Evolutionary conservation across 768 basidiomycete species (phyloP), one percentile per base, ranked within the genome.

Genomic region (Tephrocybe sp.): DNA sequence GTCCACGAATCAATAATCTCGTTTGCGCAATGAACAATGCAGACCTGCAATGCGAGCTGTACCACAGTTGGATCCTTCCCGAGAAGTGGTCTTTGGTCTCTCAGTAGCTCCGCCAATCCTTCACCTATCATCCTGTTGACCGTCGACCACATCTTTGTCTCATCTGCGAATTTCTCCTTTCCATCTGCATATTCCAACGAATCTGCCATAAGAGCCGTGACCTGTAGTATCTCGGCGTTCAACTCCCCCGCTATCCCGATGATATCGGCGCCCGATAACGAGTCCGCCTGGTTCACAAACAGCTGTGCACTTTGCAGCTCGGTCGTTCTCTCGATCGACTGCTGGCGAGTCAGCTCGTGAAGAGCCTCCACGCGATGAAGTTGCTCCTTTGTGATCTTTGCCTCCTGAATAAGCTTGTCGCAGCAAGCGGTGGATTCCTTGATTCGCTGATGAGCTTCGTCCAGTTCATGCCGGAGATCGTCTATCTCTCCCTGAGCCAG

Each of bases 221-320:
- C 64, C 52, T 81, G 79, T 34, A 75, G 64, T 19, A 79, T 75
- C 56, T 81, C 79, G 19, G 65, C 62, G 54, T 81, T 80, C 51
- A 80, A 59, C 0, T 65, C 61, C 22, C 78, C 71, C 26, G 74
- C 62, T 53, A 65, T 58, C 8, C 16, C 31, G 30, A 61, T 56
- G 26, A 61, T 52, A n/a, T 62, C 61, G 38, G 59, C 60, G 17
- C 53, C 54, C 8, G 61, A 60, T 22, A 55, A 23, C 33, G 51
- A 43, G 43, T 62, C 61, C 9, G 49, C 53, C 30, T 50, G 49
- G 22, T 49, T 50, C n/a, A 54, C 41, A 26, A 56, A 60, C 14
- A 46, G 26, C 36, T 62, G 55, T 14, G 49, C 47, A 33, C 45
- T 53, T 38, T 58, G 53, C 43, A 62, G 39, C n/a, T 60, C 56